Evolutionary conservation across 257 asterid genomes (phyloP).

Genomic region (Petunia secreta): DNA sequence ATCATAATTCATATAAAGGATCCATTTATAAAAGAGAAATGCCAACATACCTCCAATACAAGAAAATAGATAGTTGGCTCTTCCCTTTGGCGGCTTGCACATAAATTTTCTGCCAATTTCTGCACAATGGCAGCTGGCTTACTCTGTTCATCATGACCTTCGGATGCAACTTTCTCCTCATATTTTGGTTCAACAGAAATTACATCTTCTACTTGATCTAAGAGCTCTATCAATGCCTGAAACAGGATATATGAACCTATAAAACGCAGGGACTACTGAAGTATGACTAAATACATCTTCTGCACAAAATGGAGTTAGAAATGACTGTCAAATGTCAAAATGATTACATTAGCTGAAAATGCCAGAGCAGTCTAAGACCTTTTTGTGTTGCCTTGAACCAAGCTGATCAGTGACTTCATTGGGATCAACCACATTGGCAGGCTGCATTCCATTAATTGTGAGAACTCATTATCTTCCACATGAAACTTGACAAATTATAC

Average conservation of each 20-base stretch:
- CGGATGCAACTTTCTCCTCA: slow-evolving; percentile 39
- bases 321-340: slow-evolving; percentile 15
- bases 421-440: slow-evolving; percentile 45
- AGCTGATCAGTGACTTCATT: slow-evolving; percentile 52
- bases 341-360: slow-evolving; percentile 19
- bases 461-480: slow-evolving; percentile 26
- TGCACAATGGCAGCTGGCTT: slow-evolving; percentile 44
- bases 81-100: slow-evolving; percentile 37
- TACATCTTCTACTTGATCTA: slow-evolving; percentile 94
- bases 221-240: slow-evolving; percentile 87
- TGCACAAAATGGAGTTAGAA: slow-evolving; percentile 18
- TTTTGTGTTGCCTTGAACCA: slow-evolving; percentile 80
- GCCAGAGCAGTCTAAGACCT: slow-evolving; percentile 49
- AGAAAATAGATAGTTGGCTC: slow-evolving; percentile 56
- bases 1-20: slow-evolving; percentile 28
- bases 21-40: slow-evolving; percentile 22
- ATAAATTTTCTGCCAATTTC: slow-evolving; percentile 30
- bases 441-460: slow-evolving; percentile 46
- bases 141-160: slow-evolving; percentile 43
- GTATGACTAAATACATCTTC: slow-evolving; percentile 9
- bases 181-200: slow-evolving; percentile 63
- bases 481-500: slow-evolving; percentile 26
- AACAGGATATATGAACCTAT: slow-evolving; percentile 8
- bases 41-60: slow-evolving; percentile 78
- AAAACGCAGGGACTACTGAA: slow-evolving; percentile 12